Evolutionary conservation across 768 basidiomycete species (phyloP).

Genomic region (Pisolithus tinctorius): DNA sequence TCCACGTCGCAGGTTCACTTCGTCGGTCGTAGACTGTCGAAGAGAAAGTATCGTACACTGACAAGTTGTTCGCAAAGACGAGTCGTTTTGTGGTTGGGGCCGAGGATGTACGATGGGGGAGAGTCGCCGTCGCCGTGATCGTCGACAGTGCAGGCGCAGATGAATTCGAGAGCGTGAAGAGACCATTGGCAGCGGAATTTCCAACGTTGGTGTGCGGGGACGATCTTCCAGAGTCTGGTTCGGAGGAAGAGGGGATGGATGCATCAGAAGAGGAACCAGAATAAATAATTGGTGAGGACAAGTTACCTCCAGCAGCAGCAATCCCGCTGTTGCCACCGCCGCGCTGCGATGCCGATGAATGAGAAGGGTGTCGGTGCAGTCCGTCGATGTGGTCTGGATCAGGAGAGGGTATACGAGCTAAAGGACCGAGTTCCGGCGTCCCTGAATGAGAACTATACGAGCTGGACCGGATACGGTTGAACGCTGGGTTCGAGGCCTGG

Average conservation of each 20-base stretch:
- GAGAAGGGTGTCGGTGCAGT: conserved; percentile 62
- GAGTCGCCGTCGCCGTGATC: conserved; percentile 40
- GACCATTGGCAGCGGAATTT: conserved; percentile 17
- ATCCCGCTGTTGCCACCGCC: conserved; percentile 14
- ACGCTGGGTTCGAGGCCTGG: conserved; percentile 29
- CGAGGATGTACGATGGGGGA: conserved; percentile 68
- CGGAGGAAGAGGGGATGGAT: conserved; percentile 23
- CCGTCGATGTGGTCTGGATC: conserved; percentile 86
- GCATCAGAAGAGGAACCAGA: conserved; percentile 39
- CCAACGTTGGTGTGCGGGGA: conserved; percentile 22
- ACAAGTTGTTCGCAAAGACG: conserved; percentile 86
- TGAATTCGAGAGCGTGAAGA: conserved; percentile 81
- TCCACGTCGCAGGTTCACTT: conserved; percentile 96
- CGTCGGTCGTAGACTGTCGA: conserved; percentile 86
- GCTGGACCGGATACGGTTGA: conserved; percentile 66
- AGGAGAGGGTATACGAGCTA: conserved; percentile 75
- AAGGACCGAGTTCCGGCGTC: conserved; percentile 58
- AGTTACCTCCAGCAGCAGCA: conserved; percentile 18
- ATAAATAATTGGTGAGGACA: conserved; percentile 50
- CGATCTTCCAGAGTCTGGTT: conserved; percentile 31
- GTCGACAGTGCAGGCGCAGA: conserved; percentile 83
- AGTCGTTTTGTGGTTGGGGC: conserved; percentile 67
- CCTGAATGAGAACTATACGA: conserved; percentile 60
- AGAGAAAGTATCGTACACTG: conserved; percentile 96
- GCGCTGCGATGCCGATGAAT: conserved; percentile 40